These are phyloP conservation scores for Macrotyloma uniflorum DNA, from an alignment of 306 rosid species.

Conservation along the genomic window DNA sequence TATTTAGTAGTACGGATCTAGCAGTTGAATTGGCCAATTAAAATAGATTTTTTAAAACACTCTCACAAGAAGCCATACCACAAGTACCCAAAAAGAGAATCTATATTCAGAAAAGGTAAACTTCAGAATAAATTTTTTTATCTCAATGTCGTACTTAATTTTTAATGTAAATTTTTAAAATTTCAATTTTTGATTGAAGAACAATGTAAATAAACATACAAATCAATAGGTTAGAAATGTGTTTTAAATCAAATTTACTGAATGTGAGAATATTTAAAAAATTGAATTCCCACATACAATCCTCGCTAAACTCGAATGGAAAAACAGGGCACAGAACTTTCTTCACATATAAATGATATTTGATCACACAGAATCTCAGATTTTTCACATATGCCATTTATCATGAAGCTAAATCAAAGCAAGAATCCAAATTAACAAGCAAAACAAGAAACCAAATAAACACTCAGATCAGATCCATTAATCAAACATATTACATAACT, in stretches of 20 bases:
- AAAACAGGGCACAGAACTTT: background rate
- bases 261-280: background rate
- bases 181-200: too few species aligned
- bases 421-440: background rate
- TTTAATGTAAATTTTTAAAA: too few species aligned
- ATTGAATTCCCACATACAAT: background rate
- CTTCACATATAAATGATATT: background rate
- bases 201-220: too few species aligned
- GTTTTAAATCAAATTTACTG: background rate
- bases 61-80: background rate
- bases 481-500: background rate
- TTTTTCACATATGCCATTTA: background rate
- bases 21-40: background rate
- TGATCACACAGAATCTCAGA: background rate
- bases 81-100: background rate
- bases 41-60: background rate
- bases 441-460: background rate
- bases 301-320: conserved; percentile 3
- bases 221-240: background rate
- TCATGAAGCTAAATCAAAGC: background rate
- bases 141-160: too few species aligned
- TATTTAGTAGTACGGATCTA: background rate
- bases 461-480: background rate
- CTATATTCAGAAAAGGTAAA: background rate
- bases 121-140: too few species aligned